Percentiles rank a stretch among this genome's conserved stretches.
phyloP scores from a whole-genome alignment of 164 flowering plant species.

The Buxus sempervirens region DNA sequence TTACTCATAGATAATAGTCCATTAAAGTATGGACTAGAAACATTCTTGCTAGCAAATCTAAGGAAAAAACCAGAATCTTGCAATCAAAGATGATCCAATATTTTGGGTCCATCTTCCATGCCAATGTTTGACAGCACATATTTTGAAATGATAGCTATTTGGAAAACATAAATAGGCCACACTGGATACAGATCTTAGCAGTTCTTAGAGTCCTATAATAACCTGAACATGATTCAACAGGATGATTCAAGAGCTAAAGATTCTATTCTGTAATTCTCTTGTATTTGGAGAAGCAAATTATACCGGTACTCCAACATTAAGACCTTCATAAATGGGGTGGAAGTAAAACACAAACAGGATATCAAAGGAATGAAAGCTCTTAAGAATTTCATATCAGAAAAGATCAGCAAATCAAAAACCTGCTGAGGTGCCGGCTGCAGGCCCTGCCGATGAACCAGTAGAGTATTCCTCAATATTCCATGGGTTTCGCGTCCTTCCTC shows the following conservation, averaged over 20 bases:
- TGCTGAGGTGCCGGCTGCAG: constrained; percentile 89
- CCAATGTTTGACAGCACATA: not conserved
- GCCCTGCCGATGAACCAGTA: constrained; percentile 96
- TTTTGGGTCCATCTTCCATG: not conserved
- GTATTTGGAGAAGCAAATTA: not conserved
- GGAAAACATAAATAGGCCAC: not conserved
- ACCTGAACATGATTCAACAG: not conserved
- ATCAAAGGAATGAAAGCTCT: not conserved
- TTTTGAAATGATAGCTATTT: no score
- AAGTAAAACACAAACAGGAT: not conserved
- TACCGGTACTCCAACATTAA: not conserved
- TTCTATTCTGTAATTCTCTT: not conserved
- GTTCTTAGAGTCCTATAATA: not conserved
- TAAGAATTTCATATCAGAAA: not conserved
- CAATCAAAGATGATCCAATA: not conserved
- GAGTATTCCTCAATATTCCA: constrained; percentile 93
- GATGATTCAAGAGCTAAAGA: not conserved
- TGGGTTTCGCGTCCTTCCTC: constrained; percentile 93
- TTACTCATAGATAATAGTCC: no score
- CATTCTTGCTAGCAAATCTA: no score
- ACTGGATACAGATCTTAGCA: not conserved
- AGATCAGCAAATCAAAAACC: constrained; percentile 35
- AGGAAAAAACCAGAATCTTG: not conserved
- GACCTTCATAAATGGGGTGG: not conserved
- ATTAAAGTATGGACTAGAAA: no score